Percentiles rank a stretch among this genome's conserved stretches.
These are phyloP conservation scores for Rhytidhysteron rufulum DNA, from an alignment of 2,329 filamentous ascomycete species.

Conservation along the genomic window DNA sequence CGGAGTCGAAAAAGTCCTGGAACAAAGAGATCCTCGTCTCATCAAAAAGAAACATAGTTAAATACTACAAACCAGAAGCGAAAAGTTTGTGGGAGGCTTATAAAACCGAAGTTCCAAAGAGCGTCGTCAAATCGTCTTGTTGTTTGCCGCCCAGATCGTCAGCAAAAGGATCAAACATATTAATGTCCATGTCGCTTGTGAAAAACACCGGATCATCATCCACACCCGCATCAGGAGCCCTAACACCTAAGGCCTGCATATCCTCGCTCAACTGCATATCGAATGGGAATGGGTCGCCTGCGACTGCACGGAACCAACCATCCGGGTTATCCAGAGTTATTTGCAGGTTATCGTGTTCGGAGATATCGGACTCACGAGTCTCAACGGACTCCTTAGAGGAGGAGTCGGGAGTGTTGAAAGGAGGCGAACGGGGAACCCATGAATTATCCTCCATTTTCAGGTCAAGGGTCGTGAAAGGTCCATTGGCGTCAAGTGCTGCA, in stretches of 20 bases:
- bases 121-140: too few relatives aligned
- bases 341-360: conserved; percentile 38
- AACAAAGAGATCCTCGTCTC: too few relatives aligned
- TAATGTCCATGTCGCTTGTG: background rate
- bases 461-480: conserved; percentile 28
- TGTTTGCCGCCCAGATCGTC: too few relatives aligned
- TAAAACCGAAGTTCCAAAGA: too few relatives aligned
- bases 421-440: conserved; percentile 30
- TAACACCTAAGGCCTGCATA: conserved; percentile 24
- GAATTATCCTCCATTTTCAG: conserved; percentile 32
- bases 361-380: conserved; percentile 40
- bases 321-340: conserved; percentile 37
- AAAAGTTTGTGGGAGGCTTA: too few relatives aligned
- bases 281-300: conserved; percentile 25
- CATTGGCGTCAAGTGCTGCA: conserved; percentile 26
- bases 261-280: conserved; percentile 29
- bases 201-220: background rate
- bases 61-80: too few relatives aligned
- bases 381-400: conserved; percentile 34
- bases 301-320: conserved; percentile 24
- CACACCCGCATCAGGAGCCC: conserved; percentile 19
- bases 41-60: too few relatives aligned
- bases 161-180: background rate
- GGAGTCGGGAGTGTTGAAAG: conserved; percentile 30
- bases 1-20: too few relatives aligned